phyloP scores from a whole-genome alignment of 2,329 filamentous ascomycete genomes.

The Clarireedia homoeocarpa region DNA sequence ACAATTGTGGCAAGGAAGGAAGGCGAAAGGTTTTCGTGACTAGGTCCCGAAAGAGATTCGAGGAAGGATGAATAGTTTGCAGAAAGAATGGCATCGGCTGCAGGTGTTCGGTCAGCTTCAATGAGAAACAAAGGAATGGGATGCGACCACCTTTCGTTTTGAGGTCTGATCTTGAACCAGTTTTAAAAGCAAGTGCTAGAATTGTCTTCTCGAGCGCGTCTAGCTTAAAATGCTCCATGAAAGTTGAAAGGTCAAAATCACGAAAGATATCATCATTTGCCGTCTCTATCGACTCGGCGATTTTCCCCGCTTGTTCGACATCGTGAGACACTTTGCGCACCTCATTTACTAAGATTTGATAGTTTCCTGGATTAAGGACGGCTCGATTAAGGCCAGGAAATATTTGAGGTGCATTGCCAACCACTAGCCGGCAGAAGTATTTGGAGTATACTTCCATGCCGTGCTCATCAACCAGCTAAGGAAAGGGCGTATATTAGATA shows the following conservation, averaged over 20 bases:
- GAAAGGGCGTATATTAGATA: constrained; percentile 1
- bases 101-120: constrained; percentile 11
- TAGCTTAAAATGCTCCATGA: constrained; percentile 92
- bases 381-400: constrained; percentile 73
- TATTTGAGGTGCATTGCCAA: constrained; percentile 84
- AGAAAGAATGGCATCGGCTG: constrained; percentile 84
- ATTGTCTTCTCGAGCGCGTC: constrained; percentile 83
- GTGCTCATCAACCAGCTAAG: constrained; percentile 87
- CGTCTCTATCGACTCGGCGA: constrained; percentile 87
- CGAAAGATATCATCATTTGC: constrained; percentile 89
- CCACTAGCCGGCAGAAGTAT: constrained; percentile 89
- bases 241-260: constrained; percentile 91
- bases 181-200: constrained; percentile 81
- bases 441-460: constrained; percentile 98
- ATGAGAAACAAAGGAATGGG: constrained; percentile 5
- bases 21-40: constrained; percentile 56
- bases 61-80: constrained; percentile 73
- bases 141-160: constrained; percentile 70
- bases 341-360: constrained; percentile 73
- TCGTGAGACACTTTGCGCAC: constrained; percentile 80
- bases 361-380: constrained; percentile 70
- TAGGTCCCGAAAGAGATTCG: constrained; percentile 61
- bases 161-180: constrained; percentile 70
- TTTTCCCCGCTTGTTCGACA: constrained; percentile 75
- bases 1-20: constrained; percentile 71